These are phyloP conservation scores for Polymyxa betae DNA, from an alignment of 208 protist species.

Conservation along the genomic window DNA sequence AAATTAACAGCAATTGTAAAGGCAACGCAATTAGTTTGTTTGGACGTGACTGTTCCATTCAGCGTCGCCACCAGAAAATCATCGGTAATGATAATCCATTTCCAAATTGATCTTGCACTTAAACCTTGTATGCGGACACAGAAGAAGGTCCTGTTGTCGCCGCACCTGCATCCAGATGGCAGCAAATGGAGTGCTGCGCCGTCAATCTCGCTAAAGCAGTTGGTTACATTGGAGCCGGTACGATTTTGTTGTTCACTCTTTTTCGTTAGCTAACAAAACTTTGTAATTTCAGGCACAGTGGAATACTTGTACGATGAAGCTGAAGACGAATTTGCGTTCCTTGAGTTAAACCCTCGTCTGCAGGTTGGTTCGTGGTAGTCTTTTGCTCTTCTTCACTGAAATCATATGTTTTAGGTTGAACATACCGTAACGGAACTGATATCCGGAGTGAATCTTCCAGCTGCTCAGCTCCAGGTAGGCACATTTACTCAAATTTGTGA, in stretches of 20 bases:
- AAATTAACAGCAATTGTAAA: too few species aligned
- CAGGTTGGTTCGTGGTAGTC: conserved; percentile 70
- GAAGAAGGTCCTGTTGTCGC: conserved; percentile 91
- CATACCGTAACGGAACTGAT: conserved; percentile 95
- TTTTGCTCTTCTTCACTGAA: background rate
- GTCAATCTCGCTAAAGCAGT: conserved; percentile 87
- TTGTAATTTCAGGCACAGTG: conserved; percentile 83
- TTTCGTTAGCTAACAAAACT: background rate
- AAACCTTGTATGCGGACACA: background rate
- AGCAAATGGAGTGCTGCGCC: conserved; percentile 86
- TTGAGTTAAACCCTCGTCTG: conserved; percentile 95
- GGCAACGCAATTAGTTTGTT: conserved; percentile 87
- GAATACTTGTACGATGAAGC: conserved; percentile 94
- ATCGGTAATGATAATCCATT: conserved; percentile 69
- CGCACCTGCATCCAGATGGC: conserved; percentile 72
- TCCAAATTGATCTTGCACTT: background rate
- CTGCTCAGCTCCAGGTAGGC: conserved; percentile 58
- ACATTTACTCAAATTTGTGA: background rate
- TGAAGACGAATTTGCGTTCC: conserved; percentile 87
- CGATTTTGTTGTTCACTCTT: background rate
- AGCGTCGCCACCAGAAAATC: conserved; percentile 96
- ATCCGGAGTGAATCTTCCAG: conserved; percentile 90
- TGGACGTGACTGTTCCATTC: conserved; percentile 96
- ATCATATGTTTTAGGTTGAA: conserved; percentile 77
- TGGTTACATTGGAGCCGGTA: conserved; percentile 82